Evolutionary conservation across 768 basidiomycete genomes (phyloP), one percentile per base, ranked within the genome.

Genomic region (Agrocybe pediades): DNA sequence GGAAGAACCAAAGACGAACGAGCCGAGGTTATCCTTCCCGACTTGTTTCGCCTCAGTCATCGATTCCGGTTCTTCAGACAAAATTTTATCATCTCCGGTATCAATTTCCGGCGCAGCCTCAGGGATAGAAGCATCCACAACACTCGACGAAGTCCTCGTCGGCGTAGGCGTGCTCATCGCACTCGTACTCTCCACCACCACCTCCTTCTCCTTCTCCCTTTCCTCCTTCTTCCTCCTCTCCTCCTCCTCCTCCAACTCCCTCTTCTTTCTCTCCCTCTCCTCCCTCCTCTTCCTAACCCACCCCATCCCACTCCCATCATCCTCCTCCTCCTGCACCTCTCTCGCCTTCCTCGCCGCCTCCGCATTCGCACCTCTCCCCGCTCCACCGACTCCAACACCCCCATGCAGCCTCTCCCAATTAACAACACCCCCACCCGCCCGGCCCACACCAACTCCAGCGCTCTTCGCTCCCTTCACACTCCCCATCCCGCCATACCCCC

Each of bases 401-500:
- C 17, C 49, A 50, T 39, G 24, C 51, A 9, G 25, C 43, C 3
- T 45, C 44, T 15, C 51, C 48, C 51, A 46, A 62, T 63, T 71
- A 76, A 74, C 58, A 79, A 80, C 49, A 75, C 80, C 3, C 80
- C 78, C 51, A 87, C 95, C 87, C 0, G 95, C 95, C 60, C 92
- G 93, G 45, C 77, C 66, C 20, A 69, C 54, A 13, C 65, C 70
- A 9, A 72, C 70, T 40, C 71, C 74, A 1, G 72, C 73, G 41
- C 71, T 70, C 43, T 64, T 66, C 19, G 68, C 75, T 2, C 75
- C 75, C 24, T 71, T 71, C 0, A 81, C 79, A 29, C 79, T 81
- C 23, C 92, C 92, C 87, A 93, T 87, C 2, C 90, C 90, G 26
- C 90, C 90, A 53, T 88, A 90, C 0, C 93, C 93, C 93, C 93